These are phyloP conservation scores for Saccharomyces pastorianus DNA, from an alignment of 1,139 yeast genomes.

Conservation along the genomic window DNA sequence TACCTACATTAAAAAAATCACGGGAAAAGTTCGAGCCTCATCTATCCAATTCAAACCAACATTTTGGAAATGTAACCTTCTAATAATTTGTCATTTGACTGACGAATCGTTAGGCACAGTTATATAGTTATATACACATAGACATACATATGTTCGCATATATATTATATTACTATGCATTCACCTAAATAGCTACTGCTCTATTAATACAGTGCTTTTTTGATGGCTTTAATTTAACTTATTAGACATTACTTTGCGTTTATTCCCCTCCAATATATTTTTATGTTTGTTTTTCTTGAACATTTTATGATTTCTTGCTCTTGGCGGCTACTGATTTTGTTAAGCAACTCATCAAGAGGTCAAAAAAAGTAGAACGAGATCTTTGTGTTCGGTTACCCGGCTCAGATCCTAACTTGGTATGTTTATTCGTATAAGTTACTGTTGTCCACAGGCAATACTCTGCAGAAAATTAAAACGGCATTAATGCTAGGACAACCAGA, in stretches of 20 bases:
- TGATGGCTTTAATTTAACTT: neutral
- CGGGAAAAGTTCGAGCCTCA: neutral
- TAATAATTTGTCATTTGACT: neutral
- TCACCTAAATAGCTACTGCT: neutral
- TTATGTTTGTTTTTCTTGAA: no score
- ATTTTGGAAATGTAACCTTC: neutral
- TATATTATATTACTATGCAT: neutral
- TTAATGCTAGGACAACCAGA: neutral
- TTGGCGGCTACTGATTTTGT: neutral
- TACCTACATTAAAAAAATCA: slow-evolving; percentile 3
- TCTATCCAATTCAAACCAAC: neutral
- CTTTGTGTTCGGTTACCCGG: neutral
- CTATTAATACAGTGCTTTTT: neutral
- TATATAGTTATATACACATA: neutral
- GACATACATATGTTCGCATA: neutral
- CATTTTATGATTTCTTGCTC: neutral
- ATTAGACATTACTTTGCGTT: neutral
- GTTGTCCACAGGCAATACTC: neutral
- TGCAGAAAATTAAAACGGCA: neutral
- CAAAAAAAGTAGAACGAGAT: neutral
- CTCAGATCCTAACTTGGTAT: neutral
- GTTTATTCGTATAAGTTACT: neutral
- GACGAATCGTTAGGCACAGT: neutral
- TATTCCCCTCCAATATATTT: neutral
- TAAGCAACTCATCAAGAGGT: neutral